A percentile compares a stretch with the other conserved stretches of the same genome.
Conservation (phyloP, 73 alveolate genomes). For the Tetrahymena thermophila region DNA sequence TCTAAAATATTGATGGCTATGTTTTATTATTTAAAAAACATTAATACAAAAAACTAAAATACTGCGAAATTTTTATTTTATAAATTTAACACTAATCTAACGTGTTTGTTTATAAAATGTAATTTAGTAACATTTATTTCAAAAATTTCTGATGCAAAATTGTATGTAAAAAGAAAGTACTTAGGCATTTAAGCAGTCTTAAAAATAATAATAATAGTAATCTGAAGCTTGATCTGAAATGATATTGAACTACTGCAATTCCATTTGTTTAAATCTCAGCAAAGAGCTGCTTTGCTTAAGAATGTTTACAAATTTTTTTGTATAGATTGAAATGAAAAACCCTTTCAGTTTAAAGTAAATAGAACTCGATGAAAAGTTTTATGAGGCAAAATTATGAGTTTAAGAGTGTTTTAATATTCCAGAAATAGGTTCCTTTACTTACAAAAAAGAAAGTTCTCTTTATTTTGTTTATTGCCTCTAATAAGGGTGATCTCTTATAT, state of each 20-base stretch:
- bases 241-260: not conserved
- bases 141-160: too few species aligned
- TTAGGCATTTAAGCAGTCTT: not conserved
- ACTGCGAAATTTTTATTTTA: too few species aligned
- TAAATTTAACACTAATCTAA: not conserved
- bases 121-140: not conserved
- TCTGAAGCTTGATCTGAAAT: not conserved
- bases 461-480: not conserved
- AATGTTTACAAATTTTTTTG: not conserved
- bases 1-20: not conserved
- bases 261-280: not conserved
- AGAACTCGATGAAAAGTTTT: not conserved
- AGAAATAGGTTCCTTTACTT: not conserved
- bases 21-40: not conserved
- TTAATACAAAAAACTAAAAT: not conserved
- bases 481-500: not conserved
- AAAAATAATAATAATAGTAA: not conserved
- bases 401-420: not conserved
- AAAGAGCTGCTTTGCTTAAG: not conserved
- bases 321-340: not conserved
- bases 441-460: not conserved
- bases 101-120: not conserved
- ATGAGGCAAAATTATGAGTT: not conserved
- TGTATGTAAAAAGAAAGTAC: not conserved
- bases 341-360: not conserved